Base-by-base conservation (phyloP, 2,329 filamentous ascomycete species). In the Aspergillus aculeatinus region DNA sequence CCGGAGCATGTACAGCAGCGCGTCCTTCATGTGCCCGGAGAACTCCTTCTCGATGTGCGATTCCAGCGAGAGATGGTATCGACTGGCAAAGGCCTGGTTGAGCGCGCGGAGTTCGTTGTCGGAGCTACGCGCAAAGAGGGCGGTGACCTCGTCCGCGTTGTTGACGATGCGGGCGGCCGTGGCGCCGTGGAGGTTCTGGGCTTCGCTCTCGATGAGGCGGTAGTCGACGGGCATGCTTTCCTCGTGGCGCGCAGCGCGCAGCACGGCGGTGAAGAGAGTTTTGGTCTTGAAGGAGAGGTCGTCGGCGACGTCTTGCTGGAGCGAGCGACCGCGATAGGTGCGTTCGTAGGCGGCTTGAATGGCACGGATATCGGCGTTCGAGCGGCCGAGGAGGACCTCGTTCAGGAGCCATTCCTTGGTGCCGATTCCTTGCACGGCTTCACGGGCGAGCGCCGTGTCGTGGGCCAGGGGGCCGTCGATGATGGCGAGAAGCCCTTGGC, bases 251-350 rank as follows among this genome's bases (percentile, higher is more conserved):
- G 83, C 86, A 2, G 88, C 92, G 33, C 86, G 82, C 47, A 96
- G 80, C 25, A 96, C 88, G 76, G 95, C 90, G 74, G 90, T 80
- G 78, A 96, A 98, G 68, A 97, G 87, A 21, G 87, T 82, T 73
- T 93, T 88, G 0, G 94, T 97, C 78, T 95, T 95, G 75, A 90
- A 85, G 66, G 89, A 94, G 21, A 98, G 80, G 67, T 98, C 94
- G 21, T 83, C 85, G 65, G 86, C 87, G 64, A 98, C 85, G 57
- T 90, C 89, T 12, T 81, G 78, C 68, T 93, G 89, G 1, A 98
- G 83, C 16, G 83, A 81, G 21, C 83, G 83, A 2, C 27, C 27
- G 42, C 81, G 80, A 79, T 88, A 92, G 0, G 83, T 85, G 16
- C 83, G 83, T 49, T 88, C 83, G 74, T 96, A 98, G 19, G 87